Evolutionary conservation across 139 green algal genomes (phyloP), one percentile per base, ranked within the genome.

Genomic region (Trebouxia sp.): DNA sequence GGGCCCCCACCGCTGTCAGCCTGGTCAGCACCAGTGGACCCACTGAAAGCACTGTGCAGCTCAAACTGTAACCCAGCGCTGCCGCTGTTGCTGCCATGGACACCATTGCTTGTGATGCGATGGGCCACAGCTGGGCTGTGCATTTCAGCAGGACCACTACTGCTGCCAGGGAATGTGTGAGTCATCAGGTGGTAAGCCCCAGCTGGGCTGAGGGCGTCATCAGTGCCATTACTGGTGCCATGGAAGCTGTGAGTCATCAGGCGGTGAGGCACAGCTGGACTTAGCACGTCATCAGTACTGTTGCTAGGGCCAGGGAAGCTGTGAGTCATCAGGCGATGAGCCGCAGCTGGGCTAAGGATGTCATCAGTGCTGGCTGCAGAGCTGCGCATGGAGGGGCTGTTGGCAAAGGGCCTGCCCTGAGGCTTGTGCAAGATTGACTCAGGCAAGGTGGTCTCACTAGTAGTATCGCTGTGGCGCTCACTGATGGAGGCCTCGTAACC

Each of bases 351-450:
- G 69, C 69, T 77, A 41, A 77, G 43, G 24, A 77, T 38, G 5
- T 77, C 69, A 6, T 77, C 69, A 38, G 69, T 77, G 69, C 41
- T 56, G 39, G 69, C 69, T 28, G 69, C 69, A 6, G 69, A 77
- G 42, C 69, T 77, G 39, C 69, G 69, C 15, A 77, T 55, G 22
- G 69, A 77, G 24, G 69, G 41, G 43, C 69, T 56, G 24, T 24
- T 24, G n/a, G 69, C 38, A 6, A 41, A 41, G 26, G 26, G 17
- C 41, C 69, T 41, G 41, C 26, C 43, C 9, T 38, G 24, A 3
- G n/a, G 6, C 41, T 56, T 37, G 69, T 26, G 26, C 24, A 41
- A 7, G 42, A 11, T 32, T 3, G 24, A 4, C 5, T 6, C 42
- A 26, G 69, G 42, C 39, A 35, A 41, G 12, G 62, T 43, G 9